Percentiles rank a stretch among this genome's conserved stretches.
Evolutionary conservation across 768 basidiomycete genomes (phyloP).

Genomic region (Tephrocybe rancida): DNA sequence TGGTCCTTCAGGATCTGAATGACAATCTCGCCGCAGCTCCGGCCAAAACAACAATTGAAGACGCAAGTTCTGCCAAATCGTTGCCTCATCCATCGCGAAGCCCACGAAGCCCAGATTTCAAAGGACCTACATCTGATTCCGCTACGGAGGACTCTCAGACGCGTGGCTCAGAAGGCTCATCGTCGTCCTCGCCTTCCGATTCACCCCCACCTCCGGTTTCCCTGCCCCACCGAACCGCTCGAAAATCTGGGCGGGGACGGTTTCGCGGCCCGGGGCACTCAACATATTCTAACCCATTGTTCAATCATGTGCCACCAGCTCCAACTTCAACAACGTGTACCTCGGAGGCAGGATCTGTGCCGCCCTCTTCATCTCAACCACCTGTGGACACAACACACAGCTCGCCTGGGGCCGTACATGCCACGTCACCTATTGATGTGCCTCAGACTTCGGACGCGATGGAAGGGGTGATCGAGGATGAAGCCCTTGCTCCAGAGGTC

Average conservation of each 20-base stretch:
- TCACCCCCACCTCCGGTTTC: neutral
- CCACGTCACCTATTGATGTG: neutral
- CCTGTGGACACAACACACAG: neutral
- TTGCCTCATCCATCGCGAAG: neutral
- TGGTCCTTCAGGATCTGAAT: neutral
- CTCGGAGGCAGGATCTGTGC: neutral
- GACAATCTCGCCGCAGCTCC: neutral
- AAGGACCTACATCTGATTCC: neutral
- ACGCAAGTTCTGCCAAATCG: neutral
- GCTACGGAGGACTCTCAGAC: neutral
- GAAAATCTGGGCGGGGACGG: slow-evolving; percentile 10
- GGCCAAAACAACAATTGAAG: neutral
- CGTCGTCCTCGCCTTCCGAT: neutral
- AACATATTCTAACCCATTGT: too few relatives aligned
- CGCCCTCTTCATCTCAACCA: neutral
- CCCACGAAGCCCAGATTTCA: neutral
- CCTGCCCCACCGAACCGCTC: slow-evolving; percentile 10
- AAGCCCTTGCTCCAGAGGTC: too few relatives aligned
- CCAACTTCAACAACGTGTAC: neutral
- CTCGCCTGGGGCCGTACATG: neutral
- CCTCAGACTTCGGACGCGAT: neutral
- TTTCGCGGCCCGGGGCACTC: neutral
- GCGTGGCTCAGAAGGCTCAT: neutral
- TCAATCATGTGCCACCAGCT: neutral
- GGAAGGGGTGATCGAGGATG: neutral